phyloP scores from a whole-genome alignment of 306 rosid genomes.

The Cercis canadensis region DNA sequence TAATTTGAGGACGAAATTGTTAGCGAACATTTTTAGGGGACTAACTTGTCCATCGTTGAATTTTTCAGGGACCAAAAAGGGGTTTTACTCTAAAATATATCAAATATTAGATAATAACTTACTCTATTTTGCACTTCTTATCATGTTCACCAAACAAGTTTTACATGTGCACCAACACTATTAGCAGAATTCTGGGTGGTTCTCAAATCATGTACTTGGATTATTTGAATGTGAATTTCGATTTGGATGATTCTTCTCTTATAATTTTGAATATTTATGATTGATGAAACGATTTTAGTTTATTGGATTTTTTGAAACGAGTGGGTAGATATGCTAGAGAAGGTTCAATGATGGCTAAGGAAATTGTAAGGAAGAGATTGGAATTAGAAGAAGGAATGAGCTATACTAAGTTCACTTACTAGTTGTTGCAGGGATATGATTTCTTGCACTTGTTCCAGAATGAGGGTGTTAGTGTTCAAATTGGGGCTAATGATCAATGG shows the following conservation, averaged over 20 bases:
- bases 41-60: no score
- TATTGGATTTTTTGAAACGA: slow-evolving; percentile 73
- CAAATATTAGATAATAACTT: no score
- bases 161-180: no score
- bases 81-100: no score
- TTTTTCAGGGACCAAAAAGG: no score
- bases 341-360: slow-evolving; percentile 91
- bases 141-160: no score
- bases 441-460: slow-evolving; percentile 73
- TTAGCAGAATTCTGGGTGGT: slow-evolving; percentile 57
- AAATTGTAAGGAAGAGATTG: slow-evolving; percentile 89
- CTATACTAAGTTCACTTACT: slow-evolving; percentile 87
- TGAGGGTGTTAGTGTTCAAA: slow-evolving; percentile 83
- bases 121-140: no score
- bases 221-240: slow-evolving; percentile 4
- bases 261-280: slow-evolving; percentile 74
- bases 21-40: no score
- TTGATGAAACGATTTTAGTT: slow-evolving; percentile 88
- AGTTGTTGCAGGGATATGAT: slow-evolving; percentile 92
- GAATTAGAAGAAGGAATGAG: slow-evolving; percentile 98
- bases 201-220: slow-evolving; percentile 33
- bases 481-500: slow-evolving; percentile 99
- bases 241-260: slow-evolving; percentile 29
- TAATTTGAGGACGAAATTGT: no score
- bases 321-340: slow-evolving; percentile 87